Conservation (phyloP, 805 yeast species). For the Grigorovia yakushimaensis region DNA sequence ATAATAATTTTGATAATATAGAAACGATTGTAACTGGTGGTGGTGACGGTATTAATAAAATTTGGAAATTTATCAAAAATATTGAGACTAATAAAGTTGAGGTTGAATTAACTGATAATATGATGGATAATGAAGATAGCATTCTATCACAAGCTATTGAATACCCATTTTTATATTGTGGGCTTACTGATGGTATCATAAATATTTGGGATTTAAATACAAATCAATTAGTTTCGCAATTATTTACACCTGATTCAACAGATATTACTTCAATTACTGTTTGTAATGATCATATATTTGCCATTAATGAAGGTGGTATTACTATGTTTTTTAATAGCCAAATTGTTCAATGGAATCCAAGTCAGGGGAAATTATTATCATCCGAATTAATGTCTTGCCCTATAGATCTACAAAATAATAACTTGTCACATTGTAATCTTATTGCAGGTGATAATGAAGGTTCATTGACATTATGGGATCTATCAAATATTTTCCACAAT, state of each 20-base stretch:
- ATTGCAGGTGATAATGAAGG: constrained; percentile 65
- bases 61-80: constrained; percentile 51
- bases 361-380: constrained; percentile 48
- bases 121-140: constrained; percentile 50
- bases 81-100: constrained; percentile 8
- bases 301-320: constrained; percentile 35
- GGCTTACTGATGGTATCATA: constrained; percentile 64
- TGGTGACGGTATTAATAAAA: constrained; percentile 81
- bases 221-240: constrained; percentile 47
- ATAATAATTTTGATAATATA: not conserved
- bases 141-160: constrained; percentile 59
- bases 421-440: constrained; percentile 22
- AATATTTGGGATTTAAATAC: constrained; percentile 84
- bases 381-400: constrained; percentile 36
- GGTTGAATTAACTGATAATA: constrained; percentile 8
- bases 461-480: constrained; percentile 63
- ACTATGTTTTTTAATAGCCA: constrained; percentile 37
- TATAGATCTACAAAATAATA: constrained; percentile 27
- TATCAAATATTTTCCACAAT: constrained; percentile 7
- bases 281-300: constrained; percentile 24
- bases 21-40: constrained; percentile 60
- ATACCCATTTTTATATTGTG: constrained; percentile 72
- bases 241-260: constrained; percentile 30
- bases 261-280: constrained; percentile 45
- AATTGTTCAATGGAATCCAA: constrained; percentile 40